These are phyloP conservation scores for Fusarium tricinctum DNA, from an alignment of 2,329 filamentous ascomycete genomes.

Conservation along the genomic window DNA sequence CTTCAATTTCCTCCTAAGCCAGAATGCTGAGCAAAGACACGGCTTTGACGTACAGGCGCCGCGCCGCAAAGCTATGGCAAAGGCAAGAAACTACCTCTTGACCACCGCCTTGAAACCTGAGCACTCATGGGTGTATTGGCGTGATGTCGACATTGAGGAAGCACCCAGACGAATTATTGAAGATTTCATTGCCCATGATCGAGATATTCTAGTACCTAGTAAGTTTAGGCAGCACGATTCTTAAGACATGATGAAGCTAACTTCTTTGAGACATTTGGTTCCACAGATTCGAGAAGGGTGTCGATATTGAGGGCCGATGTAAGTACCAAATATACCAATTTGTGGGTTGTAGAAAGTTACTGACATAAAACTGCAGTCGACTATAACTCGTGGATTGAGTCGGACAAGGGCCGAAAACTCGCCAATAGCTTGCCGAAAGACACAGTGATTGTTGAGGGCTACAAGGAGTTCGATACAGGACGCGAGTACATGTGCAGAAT, in stretches of 20 bases:
- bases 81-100: conserved; percentile 92
- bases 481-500: conserved; percentile 90
- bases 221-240: conserved; percentile 56
- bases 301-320: conserved; percentile 96
- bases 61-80: conserved; percentile 89
- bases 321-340: conserved; percentile 56
- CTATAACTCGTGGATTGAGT: conserved; percentile 99
- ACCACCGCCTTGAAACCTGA: conserved; percentile 88
- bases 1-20: conserved; percentile 81
- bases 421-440: conserved; percentile 81
- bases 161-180: conserved; percentile 89
- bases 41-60: conserved; percentile 89
- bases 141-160: conserved; percentile 96
- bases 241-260: conserved; percentile 44
- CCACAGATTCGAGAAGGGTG: conserved; percentile 84
- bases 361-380: conserved; percentile 73
- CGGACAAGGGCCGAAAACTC: conserved; percentile 83
- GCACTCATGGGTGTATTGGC: conserved; percentile 99
- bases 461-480: conserved; percentile 92
- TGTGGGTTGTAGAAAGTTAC: background rate
- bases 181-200: conserved; percentile 94
- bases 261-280: conserved; percentile 87
- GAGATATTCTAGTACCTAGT: conserved; percentile 95
- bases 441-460: conserved; percentile 90
- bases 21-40: conserved; percentile 86